phyloP scores from a whole-genome alignment of 2,329 filamentous ascomycete species.

The Trichoderma sp. region DNA sequence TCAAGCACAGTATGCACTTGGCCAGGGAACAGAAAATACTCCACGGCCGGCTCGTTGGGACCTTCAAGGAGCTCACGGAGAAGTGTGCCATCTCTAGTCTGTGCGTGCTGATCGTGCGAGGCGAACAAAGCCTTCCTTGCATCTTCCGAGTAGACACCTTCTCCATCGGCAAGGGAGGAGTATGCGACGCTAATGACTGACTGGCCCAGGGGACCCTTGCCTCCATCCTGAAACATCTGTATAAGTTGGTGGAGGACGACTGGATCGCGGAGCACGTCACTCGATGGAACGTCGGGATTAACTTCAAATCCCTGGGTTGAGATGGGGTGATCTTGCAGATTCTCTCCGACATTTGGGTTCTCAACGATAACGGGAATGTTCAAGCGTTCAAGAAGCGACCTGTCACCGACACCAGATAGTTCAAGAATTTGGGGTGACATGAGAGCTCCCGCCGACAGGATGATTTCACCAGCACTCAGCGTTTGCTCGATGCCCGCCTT shows the following conservation, averaged over 20 bases:
- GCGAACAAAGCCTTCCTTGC: slow-evolving; percentile 11
- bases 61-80: slow-evolving; percentile 31
- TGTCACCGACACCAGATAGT: slow-evolving; percentile 39
- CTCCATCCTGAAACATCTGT: slow-evolving; percentile 39
- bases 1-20: slow-evolving; percentile 34
- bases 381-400: slow-evolving; percentile 35
- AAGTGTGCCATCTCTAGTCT: slow-evolving; percentile 10
- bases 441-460: slow-evolving; percentile 28
- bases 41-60: slow-evolving; percentile 35
- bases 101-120: background rate
- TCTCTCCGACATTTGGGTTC: slow-evolving; percentile 43
- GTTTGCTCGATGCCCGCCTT: slow-evolving; percentile 37
- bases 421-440: slow-evolving; percentile 36
- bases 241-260: slow-evolving; percentile 34
- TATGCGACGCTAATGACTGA: slow-evolving; percentile 21
- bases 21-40: slow-evolving; percentile 38
- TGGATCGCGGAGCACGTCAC: slow-evolving; percentile 39
- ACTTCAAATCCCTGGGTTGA: slow-evolving; percentile 37
- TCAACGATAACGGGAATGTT: slow-evolving; percentile 39
- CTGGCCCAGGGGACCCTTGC: slow-evolving; percentile 35
- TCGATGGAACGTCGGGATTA: slow-evolving; percentile 35
- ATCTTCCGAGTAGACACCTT: slow-evolving; percentile 8
- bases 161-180: slow-evolving; percentile 9
- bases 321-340: slow-evolving; percentile 44
- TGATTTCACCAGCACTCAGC: slow-evolving; percentile 43